A percentile compares a stretch with the other conserved stretches of the same genome.
phyloP scores from a whole-genome alignment of 768 basidiomycete genomes.

The Sporobolomyces roseus region DNA sequence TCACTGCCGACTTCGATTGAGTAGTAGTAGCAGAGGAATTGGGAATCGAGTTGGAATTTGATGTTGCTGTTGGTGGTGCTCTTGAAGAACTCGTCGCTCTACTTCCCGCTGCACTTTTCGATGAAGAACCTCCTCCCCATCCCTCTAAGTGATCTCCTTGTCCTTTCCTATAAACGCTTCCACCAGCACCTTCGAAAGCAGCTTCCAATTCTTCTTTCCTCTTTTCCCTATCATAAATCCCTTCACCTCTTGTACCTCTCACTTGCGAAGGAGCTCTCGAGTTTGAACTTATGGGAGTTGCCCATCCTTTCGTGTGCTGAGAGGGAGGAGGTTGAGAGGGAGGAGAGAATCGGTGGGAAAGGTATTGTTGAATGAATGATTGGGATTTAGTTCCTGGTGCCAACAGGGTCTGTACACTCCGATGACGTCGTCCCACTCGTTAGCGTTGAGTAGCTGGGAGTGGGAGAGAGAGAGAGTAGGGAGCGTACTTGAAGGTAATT shows the following conservation, averaged over 20 bases:
- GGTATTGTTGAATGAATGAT: neutral
- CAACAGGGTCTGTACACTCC: neutral
- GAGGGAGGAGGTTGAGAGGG: neutral
- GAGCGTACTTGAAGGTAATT: constrained; percentile 25
- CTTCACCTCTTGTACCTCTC: neutral
- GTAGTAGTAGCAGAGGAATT: neutral
- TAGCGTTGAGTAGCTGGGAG: neutral
- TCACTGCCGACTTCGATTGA: neutral
- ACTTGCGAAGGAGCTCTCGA: neutral
- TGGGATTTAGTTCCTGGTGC: neutral
- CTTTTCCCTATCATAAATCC: neutral
- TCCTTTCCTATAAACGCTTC: neutral
- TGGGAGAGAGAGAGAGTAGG: neutral
- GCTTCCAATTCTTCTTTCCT: neutral
- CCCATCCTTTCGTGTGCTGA: neutral
- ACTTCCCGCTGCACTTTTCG: neutral
- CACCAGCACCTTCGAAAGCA: neutral
- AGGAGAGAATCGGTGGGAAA: neutral
- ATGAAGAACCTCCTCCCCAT: too few species aligned
- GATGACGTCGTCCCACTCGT: neutral
- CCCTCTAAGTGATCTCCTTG: neutral
- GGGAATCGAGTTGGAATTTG: neutral
- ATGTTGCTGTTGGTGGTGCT: neutral
- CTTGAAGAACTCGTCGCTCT: neutral
- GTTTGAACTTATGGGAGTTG: neutral